Evolutionary conservation across 768 basidiomycete species (phyloP).

Genomic region (Mycena vitilis): DNA sequence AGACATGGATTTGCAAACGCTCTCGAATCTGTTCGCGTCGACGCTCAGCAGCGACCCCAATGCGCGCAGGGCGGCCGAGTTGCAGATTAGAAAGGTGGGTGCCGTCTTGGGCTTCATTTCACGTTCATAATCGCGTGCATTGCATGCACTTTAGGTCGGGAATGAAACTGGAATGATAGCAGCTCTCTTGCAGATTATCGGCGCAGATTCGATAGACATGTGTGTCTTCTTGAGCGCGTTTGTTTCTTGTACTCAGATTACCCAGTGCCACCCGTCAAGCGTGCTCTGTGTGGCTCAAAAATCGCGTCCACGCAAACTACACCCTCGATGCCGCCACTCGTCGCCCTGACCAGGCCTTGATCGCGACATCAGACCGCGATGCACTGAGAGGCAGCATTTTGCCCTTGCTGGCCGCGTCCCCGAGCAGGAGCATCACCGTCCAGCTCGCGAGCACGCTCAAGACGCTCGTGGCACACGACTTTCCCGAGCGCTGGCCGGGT

Average conservation of each 20-base stretch:
- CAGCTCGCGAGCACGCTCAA: conserved; percentile 83
- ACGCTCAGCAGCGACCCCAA: conserved; percentile 89
- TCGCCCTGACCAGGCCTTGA: conserved; percentile 71
- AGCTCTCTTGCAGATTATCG: conserved; percentile 89
- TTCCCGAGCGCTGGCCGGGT: conserved; percentile 80
- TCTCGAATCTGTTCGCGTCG: conserved; percentile 83
- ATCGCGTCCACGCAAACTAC: conserved; percentile 82
- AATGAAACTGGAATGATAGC: conserved; percentile 85
- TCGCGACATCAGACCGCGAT: conserved; percentile 75
- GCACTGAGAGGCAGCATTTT: conserved; percentile 78
- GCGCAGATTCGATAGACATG: conserved; percentile 80
- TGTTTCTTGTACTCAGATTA: conserved; percentile 19
- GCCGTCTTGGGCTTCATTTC: conserved; percentile 6
- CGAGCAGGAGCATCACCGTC: conserved; percentile 74
- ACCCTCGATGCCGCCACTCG: conserved; percentile 56
- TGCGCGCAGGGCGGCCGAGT: conserved; percentile 85
- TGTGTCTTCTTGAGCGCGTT: conserved; percentile 62
- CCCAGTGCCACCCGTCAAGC: conserved; percentile 85
- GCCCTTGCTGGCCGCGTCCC: conserved; percentile 74
- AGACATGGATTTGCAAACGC: conserved; percentile 83
- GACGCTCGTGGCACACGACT: conserved; percentile 79
- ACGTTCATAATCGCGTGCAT: conserved; percentile 3
- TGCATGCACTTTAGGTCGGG: conserved; percentile 81
- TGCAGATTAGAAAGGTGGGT: conserved; percentile 85
- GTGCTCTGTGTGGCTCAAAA: conserved; percentile 90